Conservation (phyloP, 2,329 filamentous ascomycete genomes). For the Penicillium sp. region DNA sequence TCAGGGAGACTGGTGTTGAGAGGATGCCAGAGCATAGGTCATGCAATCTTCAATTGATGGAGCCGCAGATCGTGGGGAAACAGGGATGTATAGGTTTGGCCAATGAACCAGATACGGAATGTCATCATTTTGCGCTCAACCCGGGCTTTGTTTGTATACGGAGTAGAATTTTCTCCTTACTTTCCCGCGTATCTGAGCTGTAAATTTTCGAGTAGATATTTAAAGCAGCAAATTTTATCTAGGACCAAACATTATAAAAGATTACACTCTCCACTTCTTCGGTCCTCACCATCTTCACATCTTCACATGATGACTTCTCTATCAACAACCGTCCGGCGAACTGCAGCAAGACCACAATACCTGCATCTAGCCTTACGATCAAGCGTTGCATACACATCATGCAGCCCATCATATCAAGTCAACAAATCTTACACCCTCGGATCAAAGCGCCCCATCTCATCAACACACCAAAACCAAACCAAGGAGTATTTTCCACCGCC, state of each 20-base stretch:
- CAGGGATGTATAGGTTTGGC: neutral
- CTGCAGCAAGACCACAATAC: conserved; percentile 28
- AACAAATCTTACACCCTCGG: conserved; percentile 10
- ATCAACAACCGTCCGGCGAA: conserved; percentile 29
- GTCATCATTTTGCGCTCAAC: conserved; percentile 12
- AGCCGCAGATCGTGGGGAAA: neutral
- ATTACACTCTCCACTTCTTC: too few relatives aligned
- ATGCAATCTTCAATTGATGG: neutral
- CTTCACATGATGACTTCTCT: conserved; percentile 31
- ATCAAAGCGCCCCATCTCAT: conserved; percentile 17
- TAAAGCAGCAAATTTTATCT: neutral
- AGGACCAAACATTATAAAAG: too few relatives aligned
- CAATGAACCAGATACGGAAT: conserved; percentile 10
- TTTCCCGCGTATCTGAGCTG: neutral
- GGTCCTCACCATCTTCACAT: neutral
- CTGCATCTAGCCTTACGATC: conserved; percentile 28
- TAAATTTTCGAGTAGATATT: conserved; percentile 3
- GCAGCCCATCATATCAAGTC: conserved; percentile 17
- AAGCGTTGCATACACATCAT: conserved; percentile 21
- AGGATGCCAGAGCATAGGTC: neutral
- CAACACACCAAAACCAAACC: conserved; percentile 17
- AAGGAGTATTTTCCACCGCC: conserved; percentile 23
- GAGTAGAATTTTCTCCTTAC: neutral
- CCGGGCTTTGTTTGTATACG: conserved; percentile 1
- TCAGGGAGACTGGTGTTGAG: conserved; percentile 1